These are phyloP conservation scores for Aspergillus sp. DNA, from an alignment of 2,329 filamentous ascomycete species.

Conservation along the genomic window DNA sequence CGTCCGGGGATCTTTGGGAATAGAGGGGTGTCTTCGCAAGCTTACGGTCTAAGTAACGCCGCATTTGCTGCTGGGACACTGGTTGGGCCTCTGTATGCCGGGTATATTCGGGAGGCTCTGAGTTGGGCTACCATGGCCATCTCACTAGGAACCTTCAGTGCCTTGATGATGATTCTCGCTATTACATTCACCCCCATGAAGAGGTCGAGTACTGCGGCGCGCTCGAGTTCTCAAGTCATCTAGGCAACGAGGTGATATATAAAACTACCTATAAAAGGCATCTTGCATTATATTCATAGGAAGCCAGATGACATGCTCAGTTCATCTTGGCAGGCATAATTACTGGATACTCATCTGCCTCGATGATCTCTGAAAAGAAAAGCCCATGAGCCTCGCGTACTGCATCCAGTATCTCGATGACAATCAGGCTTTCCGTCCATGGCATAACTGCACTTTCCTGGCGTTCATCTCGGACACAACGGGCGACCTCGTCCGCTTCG, in stretches of 20 bases:
- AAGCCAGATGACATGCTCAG: not conserved
- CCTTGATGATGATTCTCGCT: not conserved
- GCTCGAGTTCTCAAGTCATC: not conserved
- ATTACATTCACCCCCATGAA: not conserved
- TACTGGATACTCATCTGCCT: not conserved
- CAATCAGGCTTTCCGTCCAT: not conserved
- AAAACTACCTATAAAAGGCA: not conserved
- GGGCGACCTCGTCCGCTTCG: not conserved
- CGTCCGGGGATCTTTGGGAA: conserved; percentile 46
- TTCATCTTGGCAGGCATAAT: not conserved
- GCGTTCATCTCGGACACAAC: not conserved
- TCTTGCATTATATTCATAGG: accelerated
- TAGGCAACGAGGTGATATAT: not conserved
- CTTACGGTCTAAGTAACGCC: conserved; percentile 55
- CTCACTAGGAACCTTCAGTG: not conserved
- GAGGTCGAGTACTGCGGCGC: not conserved
- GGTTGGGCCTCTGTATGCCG: conserved; percentile 52
- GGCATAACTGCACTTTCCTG: not conserved
- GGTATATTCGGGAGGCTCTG: conserved; percentile 44
- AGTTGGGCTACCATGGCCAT: conserved; percentile 53
- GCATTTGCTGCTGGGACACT: conserved; percentile 54
- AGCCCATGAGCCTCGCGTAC: not conserved
- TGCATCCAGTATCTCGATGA: not conserved
- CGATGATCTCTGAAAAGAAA: not conserved
- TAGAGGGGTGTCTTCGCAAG: conserved; percentile 58